Evolutionary conservation across 2,329 filamentous ascomycete genomes (phyloP).

Genomic region (Beauveria caledonica): DNA sequence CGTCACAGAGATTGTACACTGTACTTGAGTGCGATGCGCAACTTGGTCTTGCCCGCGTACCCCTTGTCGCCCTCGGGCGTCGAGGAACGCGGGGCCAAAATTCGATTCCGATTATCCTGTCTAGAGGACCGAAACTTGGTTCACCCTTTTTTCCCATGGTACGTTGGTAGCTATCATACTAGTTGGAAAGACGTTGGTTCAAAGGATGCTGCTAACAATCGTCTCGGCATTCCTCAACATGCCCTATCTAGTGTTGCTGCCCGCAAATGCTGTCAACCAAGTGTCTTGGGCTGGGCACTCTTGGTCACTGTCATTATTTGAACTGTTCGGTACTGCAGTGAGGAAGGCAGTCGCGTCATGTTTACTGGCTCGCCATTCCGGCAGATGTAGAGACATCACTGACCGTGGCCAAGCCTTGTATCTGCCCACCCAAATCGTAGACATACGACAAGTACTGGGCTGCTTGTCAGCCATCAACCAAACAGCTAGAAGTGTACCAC

Average conservation of each 20-base stretch:
- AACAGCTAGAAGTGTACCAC: not conserved
- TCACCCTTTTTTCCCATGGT: constrained; percentile 14
- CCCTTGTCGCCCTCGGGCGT: not conserved
- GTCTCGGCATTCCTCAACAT: constrained; percentile 6
- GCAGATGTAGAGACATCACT: not conserved
- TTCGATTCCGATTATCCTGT: constrained; percentile 84
- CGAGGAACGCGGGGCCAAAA: constrained; percentile 33
- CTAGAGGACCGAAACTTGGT: constrained; percentile 50
- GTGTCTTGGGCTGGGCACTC: not conserved
- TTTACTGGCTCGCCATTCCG: not conserved
- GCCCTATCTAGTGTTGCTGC: not conserved
- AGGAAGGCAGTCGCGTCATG: not conserved
- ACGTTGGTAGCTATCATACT: not conserved
- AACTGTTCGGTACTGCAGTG: not conserved
- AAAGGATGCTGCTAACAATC: constrained; percentile 11
- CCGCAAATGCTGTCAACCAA: not conserved
- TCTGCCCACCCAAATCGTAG: not conserved
- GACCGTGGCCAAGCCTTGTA: not conserved
- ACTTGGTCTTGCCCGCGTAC: constrained; percentile 43
- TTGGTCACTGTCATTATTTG: not conserved
- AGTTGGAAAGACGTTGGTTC: not conserved
- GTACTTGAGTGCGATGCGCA: constrained; percentile 90
- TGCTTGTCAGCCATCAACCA: not conserved
- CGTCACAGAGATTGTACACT: constrained; percentile 77
- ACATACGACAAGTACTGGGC: not conserved